These are phyloP conservation scores for Harringtonia lauricola DNA, from an alignment of 2,329 filamentous ascomycete species.

Conservation along the genomic window DNA sequence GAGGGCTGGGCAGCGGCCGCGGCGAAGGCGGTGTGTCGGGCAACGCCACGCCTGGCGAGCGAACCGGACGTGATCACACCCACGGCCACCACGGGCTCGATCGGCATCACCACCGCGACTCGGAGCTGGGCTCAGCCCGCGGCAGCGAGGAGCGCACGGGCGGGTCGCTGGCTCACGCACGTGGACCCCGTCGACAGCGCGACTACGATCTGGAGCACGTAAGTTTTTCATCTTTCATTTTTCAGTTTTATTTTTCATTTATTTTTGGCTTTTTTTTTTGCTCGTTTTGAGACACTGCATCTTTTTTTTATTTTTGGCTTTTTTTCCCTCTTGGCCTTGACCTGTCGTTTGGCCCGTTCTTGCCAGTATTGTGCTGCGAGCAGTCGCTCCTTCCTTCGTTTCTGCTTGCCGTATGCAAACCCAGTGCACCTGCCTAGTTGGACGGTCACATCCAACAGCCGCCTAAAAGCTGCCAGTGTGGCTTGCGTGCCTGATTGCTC, in stretches of 20 bases:
- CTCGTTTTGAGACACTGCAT: background rate
- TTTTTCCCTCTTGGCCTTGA: background rate
- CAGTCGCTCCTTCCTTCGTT: too few relatives aligned
- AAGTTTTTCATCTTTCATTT: slow-evolving; percentile 23
- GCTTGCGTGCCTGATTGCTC: too few relatives aligned
- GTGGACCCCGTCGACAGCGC: slow-evolving; percentile 63
- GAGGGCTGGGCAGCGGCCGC: slow-evolving; percentile 18
- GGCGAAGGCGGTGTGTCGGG: slow-evolving; percentile 14
- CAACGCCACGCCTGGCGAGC: slow-evolving; percentile 7
- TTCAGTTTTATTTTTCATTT: background rate
- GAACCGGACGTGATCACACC: slow-evolving; percentile 4
- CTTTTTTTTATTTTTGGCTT: slow-evolving; percentile 3
- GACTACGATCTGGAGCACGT: slow-evolving; percentile 80
- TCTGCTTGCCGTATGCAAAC: too few relatives aligned
- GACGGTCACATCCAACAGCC: too few relatives aligned
- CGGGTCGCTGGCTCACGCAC: slow-evolving; percentile 46
- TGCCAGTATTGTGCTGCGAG: too few relatives aligned
- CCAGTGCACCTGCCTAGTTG: too few relatives aligned
- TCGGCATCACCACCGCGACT: slow-evolving; percentile 14
- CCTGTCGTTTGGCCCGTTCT: background rate
- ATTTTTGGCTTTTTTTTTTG: background rate
- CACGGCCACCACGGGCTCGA: background rate
- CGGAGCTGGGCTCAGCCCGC: slow-evolving; percentile 52
- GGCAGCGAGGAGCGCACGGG: slow-evolving; percentile 70
- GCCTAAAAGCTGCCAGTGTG: too few relatives aligned